Base-by-base conservation (phyloP, 2,329 filamentous ascomycete species). In the Akanthomyces dipterigenus region DNA sequence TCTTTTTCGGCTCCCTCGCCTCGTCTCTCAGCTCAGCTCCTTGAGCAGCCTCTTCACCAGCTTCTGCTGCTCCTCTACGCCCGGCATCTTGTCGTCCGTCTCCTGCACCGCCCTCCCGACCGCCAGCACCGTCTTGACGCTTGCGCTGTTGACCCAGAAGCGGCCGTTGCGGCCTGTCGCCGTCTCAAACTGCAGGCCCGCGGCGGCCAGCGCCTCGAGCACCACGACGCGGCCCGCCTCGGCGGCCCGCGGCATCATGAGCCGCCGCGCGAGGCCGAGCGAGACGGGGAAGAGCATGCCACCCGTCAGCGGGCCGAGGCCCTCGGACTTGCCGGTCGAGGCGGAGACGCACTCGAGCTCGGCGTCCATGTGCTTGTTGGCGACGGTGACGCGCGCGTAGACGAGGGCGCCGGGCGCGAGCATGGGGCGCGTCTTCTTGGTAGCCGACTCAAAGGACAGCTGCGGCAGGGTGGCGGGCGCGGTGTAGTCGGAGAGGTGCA, bases 91-190 rank as follows among this genome's bases (percentile, higher is more conserved):
- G 69, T 88, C 82, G 71, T 98, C 93, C n/a, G 88, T 88, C 71
- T 90, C 85, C 68, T 83, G 82, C 53, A 99, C 78, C 48, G 91
- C 90, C 67, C 85, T 85, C 1, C 93, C 93, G 61, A 98, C 89
- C 1, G 86, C 82, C 64, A 96, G 78, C 8, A 92, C 88, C 36
- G 86, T 87, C 75, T 83, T 88, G 42, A 88, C 77, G 64, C 80
- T 88, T 66, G 89, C 40, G 70, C 89, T 49, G 70, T 93, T 88
- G 16, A 98, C 89, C 92, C 95, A 98, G 24, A 98, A 84, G 72
- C 86, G 88, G 45, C 95, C 95, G 73, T 99, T 99, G 70, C 91
- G 85, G 20, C 95, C 95, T 9, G 96, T 90, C 0, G 93, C 93
- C 63, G 96, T 90, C 79, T 99, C 95, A 72, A 98, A 99, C 22